Evolutionary conservation across 371 early-diverging fungal species (phyloP).

Genomic region (Rhizopus delemar): DNA sequence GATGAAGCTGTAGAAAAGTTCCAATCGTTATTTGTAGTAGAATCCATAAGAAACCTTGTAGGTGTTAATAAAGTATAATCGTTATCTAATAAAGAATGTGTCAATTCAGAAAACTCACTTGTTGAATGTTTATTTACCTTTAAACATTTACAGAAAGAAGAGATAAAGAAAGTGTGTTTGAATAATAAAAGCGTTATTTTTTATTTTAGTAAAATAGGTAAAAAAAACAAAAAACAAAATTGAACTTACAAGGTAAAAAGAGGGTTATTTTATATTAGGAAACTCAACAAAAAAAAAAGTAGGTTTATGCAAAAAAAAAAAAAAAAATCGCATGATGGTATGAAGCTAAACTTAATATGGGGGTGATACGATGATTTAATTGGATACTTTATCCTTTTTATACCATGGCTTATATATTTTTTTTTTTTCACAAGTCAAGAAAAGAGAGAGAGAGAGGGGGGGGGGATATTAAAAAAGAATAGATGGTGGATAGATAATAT

Average conservation of each 20-base stretch:
- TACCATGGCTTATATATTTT: background rate
- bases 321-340: background rate
- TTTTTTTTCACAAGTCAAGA: no score
- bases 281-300: background rate
- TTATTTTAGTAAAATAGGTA: background rate
- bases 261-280: background rate
- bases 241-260: no score
- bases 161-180: background rate
- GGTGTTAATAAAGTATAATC: conserved; percentile 18
- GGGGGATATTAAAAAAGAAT: no score
- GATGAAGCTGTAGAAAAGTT: conserved; percentile 5
- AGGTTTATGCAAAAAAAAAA: background rate
- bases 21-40: conserved; percentile 13
- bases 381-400: background rate
- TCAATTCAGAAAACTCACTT: background rate
- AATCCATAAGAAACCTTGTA: conserved; percentile 15
- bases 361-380: background rate
- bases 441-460: no score
- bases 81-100: background rate
- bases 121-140: conserved; percentile 14
- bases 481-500: no score
- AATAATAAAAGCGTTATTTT: background rate
- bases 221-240: no score
- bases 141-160: conserved; percentile 18
- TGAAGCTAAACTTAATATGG: background rate